These are phyloP conservation scores for Avena eriantha DNA, from an alignment of 176 grass and related monocot genomes.

Conservation along the genomic window DNA sequence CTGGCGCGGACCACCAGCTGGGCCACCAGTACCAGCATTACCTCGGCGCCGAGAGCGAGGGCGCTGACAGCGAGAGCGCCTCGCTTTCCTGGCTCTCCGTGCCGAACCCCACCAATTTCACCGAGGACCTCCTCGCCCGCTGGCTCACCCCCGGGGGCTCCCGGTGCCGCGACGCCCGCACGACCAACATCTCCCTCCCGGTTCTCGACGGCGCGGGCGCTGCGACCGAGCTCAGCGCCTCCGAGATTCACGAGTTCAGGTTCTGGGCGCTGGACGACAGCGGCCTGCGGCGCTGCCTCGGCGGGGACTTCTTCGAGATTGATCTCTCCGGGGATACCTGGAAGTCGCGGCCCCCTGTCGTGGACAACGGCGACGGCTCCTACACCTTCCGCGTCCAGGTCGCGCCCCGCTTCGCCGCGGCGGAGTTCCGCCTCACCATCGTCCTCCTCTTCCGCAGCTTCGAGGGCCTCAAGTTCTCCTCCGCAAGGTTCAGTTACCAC, in stretches of 20 bases:
- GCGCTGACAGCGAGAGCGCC: background rate
- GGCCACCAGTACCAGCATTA: constrained; percentile 55
- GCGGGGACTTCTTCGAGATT: constrained; percentile 96
- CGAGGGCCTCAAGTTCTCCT: constrained; percentile 92
- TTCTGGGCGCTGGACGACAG: constrained; percentile 71
- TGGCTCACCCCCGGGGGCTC: constrained; percentile 63
- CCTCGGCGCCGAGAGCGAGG: background rate
- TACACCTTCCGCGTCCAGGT: constrained; percentile 90
- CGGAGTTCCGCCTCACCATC: constrained; percentile 67
- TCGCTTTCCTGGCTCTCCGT: constrained; percentile 70
- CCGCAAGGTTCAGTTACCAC: constrained; percentile 70
- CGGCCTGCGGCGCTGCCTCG: constrained; percentile 65
- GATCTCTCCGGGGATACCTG: constrained; percentile 74
- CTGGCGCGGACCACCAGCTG: constrained; percentile 33
- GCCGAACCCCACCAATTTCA: constrained; percentile 63
- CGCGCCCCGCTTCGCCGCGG: constrained; percentile 61
- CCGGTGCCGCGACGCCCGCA: constrained; percentile 75
- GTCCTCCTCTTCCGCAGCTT: constrained; percentile 92
- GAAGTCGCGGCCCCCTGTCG: constrained; percentile 82
- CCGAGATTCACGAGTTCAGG: constrained; percentile 65
- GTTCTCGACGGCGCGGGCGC: constrained; percentile 36
- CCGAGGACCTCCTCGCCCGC: constrained; percentile 69
- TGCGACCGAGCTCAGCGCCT: constrained; percentile 42
- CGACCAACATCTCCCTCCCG: constrained; percentile 66
- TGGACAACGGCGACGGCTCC: constrained; percentile 84